Percentiles rank a stretch among this genome's conserved stretches.
phyloP scores from a whole-genome alignment of 2,329 filamentous ascomycete species.

The Westerdykella sp. region DNA sequence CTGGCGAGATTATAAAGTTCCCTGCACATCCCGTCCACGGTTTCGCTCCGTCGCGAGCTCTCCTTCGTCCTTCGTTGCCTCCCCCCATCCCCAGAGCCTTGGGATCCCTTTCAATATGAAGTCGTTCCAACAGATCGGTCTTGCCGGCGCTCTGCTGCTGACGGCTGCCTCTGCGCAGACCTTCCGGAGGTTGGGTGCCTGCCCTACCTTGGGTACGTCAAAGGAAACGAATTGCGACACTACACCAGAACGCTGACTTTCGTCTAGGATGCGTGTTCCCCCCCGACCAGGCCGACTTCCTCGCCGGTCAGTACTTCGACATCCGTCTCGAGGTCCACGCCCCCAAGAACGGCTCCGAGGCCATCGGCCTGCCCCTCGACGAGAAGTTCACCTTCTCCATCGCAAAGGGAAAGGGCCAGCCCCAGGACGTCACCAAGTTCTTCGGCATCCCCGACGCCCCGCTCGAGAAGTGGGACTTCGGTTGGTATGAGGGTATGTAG shows the following conservation, averaged over 20 bases:
- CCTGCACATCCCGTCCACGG: not conserved
- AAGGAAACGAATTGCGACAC: constrained; percentile 1
- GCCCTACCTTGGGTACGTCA: constrained; percentile 50
- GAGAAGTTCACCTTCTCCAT: constrained; percentile 71
- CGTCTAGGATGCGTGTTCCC: constrained; percentile 47
- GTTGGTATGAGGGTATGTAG: constrained; percentile 65
- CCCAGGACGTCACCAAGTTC: constrained; percentile 56
- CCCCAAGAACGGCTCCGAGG: constrained; percentile 73
- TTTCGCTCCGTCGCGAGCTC: not conserved
- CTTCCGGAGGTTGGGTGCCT: constrained; percentile 51
- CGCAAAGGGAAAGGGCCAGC: constrained; percentile 53
- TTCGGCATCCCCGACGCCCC: constrained; percentile 65
- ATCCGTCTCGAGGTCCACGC: constrained; percentile 78
- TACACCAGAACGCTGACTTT: not conserved
- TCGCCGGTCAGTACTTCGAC: constrained; percentile 78
- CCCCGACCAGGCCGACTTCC: constrained; percentile 66
- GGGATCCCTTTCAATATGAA: constrained; percentile 25
- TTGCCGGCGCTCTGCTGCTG: constrained; percentile 24
- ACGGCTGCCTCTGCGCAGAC: constrained; percentile 42
- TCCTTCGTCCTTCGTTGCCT: too few relatives aligned
- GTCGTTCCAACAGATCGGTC: constrained; percentile 21
- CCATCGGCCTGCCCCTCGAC: constrained; percentile 64
- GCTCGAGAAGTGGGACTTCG: constrained; percentile 75
- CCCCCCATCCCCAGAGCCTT: not conserved
- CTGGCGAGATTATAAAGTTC: not conserved